Evolutionary conservation across 305 asterid genomes (phyloP).

Genomic region (Fraxinus velutina): DNA sequence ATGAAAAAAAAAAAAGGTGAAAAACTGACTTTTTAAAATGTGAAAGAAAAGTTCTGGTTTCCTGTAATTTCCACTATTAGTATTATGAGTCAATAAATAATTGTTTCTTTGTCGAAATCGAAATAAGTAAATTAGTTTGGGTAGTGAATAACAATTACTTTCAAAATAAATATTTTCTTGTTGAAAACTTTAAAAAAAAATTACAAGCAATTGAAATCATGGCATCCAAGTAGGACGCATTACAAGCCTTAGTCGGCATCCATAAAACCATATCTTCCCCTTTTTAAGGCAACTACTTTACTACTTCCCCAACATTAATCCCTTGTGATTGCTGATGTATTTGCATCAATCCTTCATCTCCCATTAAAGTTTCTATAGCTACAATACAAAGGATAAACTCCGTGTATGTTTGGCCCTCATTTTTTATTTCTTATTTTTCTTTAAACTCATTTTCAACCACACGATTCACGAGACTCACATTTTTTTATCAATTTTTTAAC

Average conservation of each 20-base stretch:
- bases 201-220: background rate
- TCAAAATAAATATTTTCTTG: background rate
- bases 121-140: background rate
- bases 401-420: background rate
- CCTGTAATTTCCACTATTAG: too few species aligned
- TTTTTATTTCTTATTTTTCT: background rate
- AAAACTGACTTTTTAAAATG: too few species aligned
- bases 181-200: background rate
- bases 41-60: too few species aligned
- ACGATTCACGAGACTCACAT: background rate
- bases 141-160: background rate
- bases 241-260: background rate
- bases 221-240: slow-evolving; percentile 3
- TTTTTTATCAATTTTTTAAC: too few species aligned
- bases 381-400: background rate
- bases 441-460: background rate
- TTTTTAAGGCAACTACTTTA: background rate
- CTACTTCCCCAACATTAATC: background rate
- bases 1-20: too few species aligned
- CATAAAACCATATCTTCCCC: background rate
- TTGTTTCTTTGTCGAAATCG: too few species aligned
- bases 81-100: background rate
- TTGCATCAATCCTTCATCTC: background rate
- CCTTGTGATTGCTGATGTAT: slow-evolving; percentile 13
- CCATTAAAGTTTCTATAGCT: background rate